phyloP scores from a whole-genome alignment of 2,329 filamentous ascomycete species.

The Botryosphaeria dothidea region DNA sequence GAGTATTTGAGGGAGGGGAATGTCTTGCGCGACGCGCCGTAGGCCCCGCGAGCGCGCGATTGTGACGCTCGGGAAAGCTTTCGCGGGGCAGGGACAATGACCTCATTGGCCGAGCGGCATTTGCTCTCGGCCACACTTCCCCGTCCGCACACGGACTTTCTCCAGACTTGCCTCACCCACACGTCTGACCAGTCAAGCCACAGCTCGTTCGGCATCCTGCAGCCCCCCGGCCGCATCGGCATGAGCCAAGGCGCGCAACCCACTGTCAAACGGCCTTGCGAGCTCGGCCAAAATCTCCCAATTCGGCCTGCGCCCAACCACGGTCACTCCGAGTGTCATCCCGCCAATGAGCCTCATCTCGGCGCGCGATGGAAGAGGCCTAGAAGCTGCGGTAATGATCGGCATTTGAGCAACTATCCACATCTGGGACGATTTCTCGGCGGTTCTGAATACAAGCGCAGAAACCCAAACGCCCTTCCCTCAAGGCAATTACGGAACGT shows the following conservation, averaged over 20 bases:
- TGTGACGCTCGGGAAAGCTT: slow-evolving; percentile 5
- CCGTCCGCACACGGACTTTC: not conserved
- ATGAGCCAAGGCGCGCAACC: not conserved
- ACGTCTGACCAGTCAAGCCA: not conserved
- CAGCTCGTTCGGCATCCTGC: not conserved
- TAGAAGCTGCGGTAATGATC: not conserved
- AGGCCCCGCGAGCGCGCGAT: not conserved
- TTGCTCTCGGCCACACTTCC: not conserved
- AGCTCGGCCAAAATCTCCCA: not conserved
- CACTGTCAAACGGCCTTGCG: not conserved
- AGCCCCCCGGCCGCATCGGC: not conserved
- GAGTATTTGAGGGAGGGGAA: not conserved
- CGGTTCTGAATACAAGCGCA: not conserved
- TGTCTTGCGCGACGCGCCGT: not conserved
- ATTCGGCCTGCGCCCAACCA: not conserved
- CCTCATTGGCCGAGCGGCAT: slow-evolving; percentile 6
- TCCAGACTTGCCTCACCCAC: not conserved
- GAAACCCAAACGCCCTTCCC: not conserved
- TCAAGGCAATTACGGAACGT: not conserved
- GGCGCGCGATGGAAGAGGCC: not conserved
- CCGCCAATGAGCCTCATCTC: not conserved
- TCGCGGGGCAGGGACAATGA: slow-evolving; percentile 8
- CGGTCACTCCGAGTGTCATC: not conserved
- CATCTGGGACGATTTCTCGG: no score
- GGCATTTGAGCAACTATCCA: not conserved